Evolutionary conservation across 306 rosid genomes (phyloP).

Genomic region (Vigna hirtella): DNA sequence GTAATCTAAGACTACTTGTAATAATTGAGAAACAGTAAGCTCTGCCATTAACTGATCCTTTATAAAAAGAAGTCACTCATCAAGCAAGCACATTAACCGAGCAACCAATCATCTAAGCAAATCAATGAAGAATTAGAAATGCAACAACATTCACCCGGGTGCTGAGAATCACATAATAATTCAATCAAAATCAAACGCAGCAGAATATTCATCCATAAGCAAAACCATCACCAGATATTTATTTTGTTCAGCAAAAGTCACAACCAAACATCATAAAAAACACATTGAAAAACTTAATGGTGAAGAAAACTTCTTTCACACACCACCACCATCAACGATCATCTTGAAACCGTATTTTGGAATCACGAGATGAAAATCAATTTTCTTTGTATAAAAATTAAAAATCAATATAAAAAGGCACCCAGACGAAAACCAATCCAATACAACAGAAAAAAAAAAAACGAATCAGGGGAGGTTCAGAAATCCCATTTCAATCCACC

Average conservation of each 20-base stretch:
- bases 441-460: slow-evolving; percentile 39
- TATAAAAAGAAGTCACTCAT: slow-evolving; percentile 24
- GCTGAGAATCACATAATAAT: not conserved
- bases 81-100: slow-evolving; percentile 41
- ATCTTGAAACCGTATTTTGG: slow-evolving; percentile 23
- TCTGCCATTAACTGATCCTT: slow-evolving; percentile 22
- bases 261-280: slow-evolving; percentile 33
- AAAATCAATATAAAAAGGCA: slow-evolving; percentile 15
- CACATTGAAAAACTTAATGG: slow-evolving; percentile 36
- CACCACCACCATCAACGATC: slow-evolving; percentile 26
- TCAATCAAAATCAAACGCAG: slow-evolving; percentile 34
- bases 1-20: slow-evolving; percentile 25
- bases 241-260: slow-evolving; percentile 35
- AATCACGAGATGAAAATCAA: not conserved
- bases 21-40: slow-evolving; percentile 36
- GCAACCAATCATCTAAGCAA: slow-evolving; percentile 10
- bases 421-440: slow-evolving; percentile 42
- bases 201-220: slow-evolving; percentile 38
- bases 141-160: slow-evolving; percentile 6
- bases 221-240: slow-evolving; percentile 27
- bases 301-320: slow-evolving; percentile 38
- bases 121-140: slow-evolving; percentile 33
- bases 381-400: not conserved
- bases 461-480: slow-evolving; percentile 32
- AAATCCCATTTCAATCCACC: slow-evolving; percentile 40